Evolutionary conservation across 805 yeast genomes (phyloP), one percentile per base, ranked within the genome.

Genomic region (Saccharomycopsis lassenensis): DNA sequence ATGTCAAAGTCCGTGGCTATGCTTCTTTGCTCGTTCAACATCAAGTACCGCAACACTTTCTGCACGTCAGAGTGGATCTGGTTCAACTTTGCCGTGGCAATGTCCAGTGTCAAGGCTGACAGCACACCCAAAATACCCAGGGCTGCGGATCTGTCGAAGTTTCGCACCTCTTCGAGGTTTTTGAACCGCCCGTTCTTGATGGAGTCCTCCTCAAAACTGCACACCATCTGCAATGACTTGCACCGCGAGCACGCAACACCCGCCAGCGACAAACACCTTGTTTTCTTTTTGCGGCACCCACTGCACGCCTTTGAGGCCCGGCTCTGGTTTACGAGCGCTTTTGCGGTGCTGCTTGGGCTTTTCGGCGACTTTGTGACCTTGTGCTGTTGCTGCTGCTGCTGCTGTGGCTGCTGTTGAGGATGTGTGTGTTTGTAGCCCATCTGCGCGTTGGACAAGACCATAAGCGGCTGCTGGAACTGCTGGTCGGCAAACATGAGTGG

Each of bases 181-280:
- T 16, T 24, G 24, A 36, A 29, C 16, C 16, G 12, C 12, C 44
- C 46, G 5, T 39, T 15, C 6, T 24, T 20, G 7, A 47, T 28
- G 4, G 39, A 38, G 15, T 51, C 57, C 22, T 45, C 52, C 39
- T 58, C 70, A 44, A 71, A 65, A 5, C 73, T 67, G 44, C 77
- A 71, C 6, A 44, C 41, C 17, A 52, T 49, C 12, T 55, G 58
- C 33, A 69, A 48, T 17, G 65, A 62, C 1, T 57, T 47, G 44
- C 77, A 71, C 15, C 77, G 49, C 10, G 68, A 51, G 48, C 77
- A 71, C 7, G 65, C 58, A 4, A 55, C 17, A 10, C 12, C 17
- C 16, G 18, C 14, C 12, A 35, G 6, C 38, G 67, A 55, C 45
- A 69, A 61, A 43, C 77, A 71, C 33, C 71, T 51, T 1, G 75